Percentiles rank a stretch among this genome's conserved stretches.
phyloP scores from a whole-genome alignment of 805 yeast genomes.

The Blastobotrys mokoenaii region DNA sequence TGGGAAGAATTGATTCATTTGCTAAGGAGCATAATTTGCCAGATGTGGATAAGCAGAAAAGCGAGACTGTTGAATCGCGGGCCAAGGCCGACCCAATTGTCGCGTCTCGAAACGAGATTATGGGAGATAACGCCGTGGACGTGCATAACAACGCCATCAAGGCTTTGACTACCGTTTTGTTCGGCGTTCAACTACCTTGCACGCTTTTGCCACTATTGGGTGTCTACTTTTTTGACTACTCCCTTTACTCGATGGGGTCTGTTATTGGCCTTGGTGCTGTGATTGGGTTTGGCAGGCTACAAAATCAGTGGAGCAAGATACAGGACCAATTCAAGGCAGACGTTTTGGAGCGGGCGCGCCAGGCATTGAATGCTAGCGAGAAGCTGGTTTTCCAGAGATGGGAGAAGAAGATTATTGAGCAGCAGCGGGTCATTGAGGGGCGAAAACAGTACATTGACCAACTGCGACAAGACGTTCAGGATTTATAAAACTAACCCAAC shows the following conservation, averaged over 20 bases:
- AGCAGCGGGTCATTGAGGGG: conserved; percentile 12
- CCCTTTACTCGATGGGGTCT: conserved; percentile 29
- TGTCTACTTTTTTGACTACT: conserved; percentile 21
- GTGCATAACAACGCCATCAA: conserved; percentile 26
- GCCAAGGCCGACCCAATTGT: background rate
- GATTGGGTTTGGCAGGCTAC: conserved; percentile 29
- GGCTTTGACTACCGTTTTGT: conserved; percentile 21
- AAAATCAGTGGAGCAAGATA: conserved; percentile 26
- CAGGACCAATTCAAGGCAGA: conserved; percentile 17
- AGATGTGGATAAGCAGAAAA: background rate
- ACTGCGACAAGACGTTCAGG: conserved; percentile 6
- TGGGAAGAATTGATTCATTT: conserved; percentile 25
- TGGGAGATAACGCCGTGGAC: conserved; percentile 11
- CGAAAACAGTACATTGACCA: conserved; percentile 10
- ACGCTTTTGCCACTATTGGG: conserved; percentile 26
- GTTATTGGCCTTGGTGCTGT: conserved; percentile 30
- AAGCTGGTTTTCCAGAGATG: conserved; percentile 23
- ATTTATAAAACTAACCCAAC: background rate
- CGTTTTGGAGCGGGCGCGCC: conserved; percentile 21
- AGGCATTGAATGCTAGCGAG: conserved; percentile 23
- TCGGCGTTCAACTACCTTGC: conserved; percentile 30
- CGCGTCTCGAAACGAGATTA: background rate
- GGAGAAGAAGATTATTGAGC: conserved; percentile 24
- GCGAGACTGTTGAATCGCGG: background rate
- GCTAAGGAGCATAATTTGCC: conserved; percentile 4